Evolutionary conservation across 306 rosid species (phyloP), one percentile per base, ranked within the genome.

Genomic region (Quercus variabilis): DNA sequence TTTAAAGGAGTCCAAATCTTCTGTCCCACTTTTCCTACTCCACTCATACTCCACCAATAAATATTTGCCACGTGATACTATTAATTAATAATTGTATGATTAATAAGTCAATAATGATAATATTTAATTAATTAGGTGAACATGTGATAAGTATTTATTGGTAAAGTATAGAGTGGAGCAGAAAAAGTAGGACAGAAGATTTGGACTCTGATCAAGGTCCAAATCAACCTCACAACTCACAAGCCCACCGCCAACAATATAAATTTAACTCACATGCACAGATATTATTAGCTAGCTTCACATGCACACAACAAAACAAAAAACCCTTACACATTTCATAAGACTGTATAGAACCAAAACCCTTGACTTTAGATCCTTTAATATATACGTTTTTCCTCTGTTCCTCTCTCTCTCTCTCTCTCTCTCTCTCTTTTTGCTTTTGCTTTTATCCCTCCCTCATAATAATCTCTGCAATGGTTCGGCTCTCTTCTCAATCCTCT

Each of bases 381-480:
- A 59, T 68, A 71, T 60, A 73, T 55, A 78, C 72, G 75, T 71
- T 18, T 60, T 80, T 71, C 78, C 55, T 82, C 46, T 82, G 54
- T 69, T 35, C 60, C 69, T 19, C 76, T 71, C 25, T 17, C 18
- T 6, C 69, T 19, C 76, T 71, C 25, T 17, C 18, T 6, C 28
- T 76, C 81, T 81, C 75, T 69, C 35, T 67, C 46, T 59, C 84
- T 80, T 78, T 84, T 82, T 84, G 74, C 74, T 82, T 79, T 54
- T 25, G 73, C 85, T 10, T 69, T 25, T 13, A 26, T 51, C 54
- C 55, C 60, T 26, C 46, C 46, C 46, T 41, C 46, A 8, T 41
- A 1, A 35, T 58, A 71, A 51, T 12, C 60, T 55, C 83, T 83
- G 5, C 58, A 79, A 91, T 88, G 94, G 87, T 87, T 55, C 78